Evolutionary conservation across 805 yeast genomes (phyloP), one percentile per base, ranked within the genome.

Genomic region (Yueomyces sp.): DNA sequence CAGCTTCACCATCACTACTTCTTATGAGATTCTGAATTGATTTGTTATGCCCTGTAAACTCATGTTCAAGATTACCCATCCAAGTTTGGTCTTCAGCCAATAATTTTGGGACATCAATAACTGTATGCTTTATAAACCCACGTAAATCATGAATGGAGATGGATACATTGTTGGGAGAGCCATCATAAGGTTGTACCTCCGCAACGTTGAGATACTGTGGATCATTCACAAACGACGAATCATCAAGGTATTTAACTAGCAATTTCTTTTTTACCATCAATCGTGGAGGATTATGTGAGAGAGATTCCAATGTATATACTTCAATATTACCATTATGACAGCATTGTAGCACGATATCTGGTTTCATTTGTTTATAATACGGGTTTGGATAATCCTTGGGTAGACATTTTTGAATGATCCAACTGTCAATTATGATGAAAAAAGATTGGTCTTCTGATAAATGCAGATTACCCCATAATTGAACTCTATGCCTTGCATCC

Each of bases 41-140:
- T 55, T 87, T 87, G 44, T 77, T 73, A 56, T 87, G 96, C 1
- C 97, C 97, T 2, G 94, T 85, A 44, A 81, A 74, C 50, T 81
- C 79, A 48, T 78, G 71, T 28, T 68, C 64, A 7, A 78, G 49
- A 4, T 46, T 43, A 3, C 62, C 65, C 0, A 54, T 45, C 5
- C 51, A 40, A 4, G 49, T 38, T 2, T 39, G 31, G 4, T 49
- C 39, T 4, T 48, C 49, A 12, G 26, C 31, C 52, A 60, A 34
- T 43, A 63, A 32, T 39, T 54, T 32, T 44, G 51, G 39, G 6
- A 58, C 32, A 46, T 60, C 55, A 26, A 64, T 36, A 32, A 52
- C 51, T 9, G 63, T 63, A 44, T 62, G 67, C 43, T 63, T 59
- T 30, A 66, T 59, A 7, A 60, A 56, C 7, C 70, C 71, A 42